These are phyloP conservation scores for Phlebiopsis flavidoalba DNA, from an alignment of 768 basidiomycete genomes.

Conservation along the genomic window DNA sequence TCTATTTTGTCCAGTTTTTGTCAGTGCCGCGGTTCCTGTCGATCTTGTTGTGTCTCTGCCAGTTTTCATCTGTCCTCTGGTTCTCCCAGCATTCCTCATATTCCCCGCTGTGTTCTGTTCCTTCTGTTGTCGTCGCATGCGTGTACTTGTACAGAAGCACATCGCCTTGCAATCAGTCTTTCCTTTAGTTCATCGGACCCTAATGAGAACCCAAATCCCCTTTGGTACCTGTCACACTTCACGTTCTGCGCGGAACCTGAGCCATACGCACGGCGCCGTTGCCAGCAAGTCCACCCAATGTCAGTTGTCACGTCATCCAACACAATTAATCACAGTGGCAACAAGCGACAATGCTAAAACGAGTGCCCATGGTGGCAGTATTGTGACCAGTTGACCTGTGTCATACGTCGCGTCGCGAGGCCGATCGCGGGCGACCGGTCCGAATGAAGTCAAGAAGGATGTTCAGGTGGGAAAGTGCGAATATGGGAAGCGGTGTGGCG, in stretches of 20 bases:
- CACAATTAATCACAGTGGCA: background rate
- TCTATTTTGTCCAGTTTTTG: background rate
- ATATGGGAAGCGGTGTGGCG: background rate
- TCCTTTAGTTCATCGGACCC: background rate
- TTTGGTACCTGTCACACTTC: background rate
- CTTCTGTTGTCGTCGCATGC: background rate
- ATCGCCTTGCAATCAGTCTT: background rate
- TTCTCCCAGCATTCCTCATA: background rate
- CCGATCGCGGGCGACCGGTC: background rate
- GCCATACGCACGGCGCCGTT: background rate
- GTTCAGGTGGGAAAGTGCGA: background rate
- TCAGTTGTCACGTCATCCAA: background rate
- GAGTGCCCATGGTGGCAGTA: background rate
- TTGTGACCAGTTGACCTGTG: background rate
- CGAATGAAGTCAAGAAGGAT: background rate
- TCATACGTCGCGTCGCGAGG: background rate
- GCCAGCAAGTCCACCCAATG: background rate
- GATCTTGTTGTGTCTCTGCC: background rate
- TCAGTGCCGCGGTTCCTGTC: background rate
- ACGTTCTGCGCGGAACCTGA: background rate
- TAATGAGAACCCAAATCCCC: background rate
- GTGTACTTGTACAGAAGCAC: background rate
- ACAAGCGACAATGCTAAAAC: background rate
- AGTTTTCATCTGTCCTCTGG: background rate
- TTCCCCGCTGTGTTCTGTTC: background rate